A percentile compares a stretch with the other conserved stretches of the same genome.
phyloP scores from a whole-genome alignment of 805 yeast genomes.

The Hanseniaspora mollemarum region DNA sequence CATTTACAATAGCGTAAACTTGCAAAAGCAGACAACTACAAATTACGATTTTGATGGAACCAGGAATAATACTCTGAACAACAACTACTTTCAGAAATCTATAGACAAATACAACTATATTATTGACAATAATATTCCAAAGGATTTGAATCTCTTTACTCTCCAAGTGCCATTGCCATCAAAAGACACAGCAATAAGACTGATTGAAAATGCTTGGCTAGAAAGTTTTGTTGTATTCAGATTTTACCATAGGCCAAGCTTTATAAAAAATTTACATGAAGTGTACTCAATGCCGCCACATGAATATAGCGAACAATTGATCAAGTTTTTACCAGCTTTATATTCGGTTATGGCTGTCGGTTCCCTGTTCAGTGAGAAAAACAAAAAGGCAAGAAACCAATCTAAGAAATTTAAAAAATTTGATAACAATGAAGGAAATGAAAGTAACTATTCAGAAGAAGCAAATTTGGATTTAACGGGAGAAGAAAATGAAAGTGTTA shows the following conservation, averaged over 20 bases:
- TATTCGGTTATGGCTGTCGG: constrained; percentile 84
- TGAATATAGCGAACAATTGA: constrained; percentile 65
- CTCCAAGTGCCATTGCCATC: constrained; percentile 66
- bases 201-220: constrained; percentile 72
- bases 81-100: constrained; percentile 8
- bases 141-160: constrained; percentile 1
- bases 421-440: constrained; percentile 16
- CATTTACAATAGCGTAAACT: constrained; percentile 21
- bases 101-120: constrained; percentile 14
- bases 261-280: constrained; percentile 61
- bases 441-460: constrained; percentile 31
- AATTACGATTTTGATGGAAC: constrained; percentile 10
- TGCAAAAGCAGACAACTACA: neutral
- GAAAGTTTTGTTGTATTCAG: constrained; percentile 75
- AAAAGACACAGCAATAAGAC: constrained; percentile 56
- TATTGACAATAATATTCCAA: neutral
- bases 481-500: neutral
- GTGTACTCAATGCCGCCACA: constrained; percentile 68
- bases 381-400: constrained; percentile 23
- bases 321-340: constrained; percentile 66
- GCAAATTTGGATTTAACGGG: constrained; percentile 38
- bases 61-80: neutral
- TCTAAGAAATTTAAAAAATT: neutral
- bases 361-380: constrained; percentile 47
- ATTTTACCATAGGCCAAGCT: constrained; percentile 77